Conservation (phyloP, 1,284 basidiomycete species). For the Exobasidium rhododendri region DNA sequence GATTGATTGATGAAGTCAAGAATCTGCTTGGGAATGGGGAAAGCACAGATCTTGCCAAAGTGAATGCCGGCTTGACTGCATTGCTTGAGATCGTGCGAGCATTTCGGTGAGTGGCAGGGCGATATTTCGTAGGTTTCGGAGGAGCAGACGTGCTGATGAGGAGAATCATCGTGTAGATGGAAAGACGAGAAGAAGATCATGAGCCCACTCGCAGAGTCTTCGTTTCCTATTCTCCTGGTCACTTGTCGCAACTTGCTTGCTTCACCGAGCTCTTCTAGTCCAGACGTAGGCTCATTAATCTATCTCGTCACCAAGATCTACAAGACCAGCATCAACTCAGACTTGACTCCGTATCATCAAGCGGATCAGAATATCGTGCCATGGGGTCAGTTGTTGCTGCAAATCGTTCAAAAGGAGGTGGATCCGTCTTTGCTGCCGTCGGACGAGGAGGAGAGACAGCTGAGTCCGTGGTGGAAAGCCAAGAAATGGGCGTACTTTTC, state of each 20-base stretch:
- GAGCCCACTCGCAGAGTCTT: constrained; percentile 37
- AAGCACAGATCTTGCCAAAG: constrained; percentile 29
- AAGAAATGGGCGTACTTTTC: constrained; percentile 55
- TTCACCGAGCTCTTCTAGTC: constrained; percentile 32
- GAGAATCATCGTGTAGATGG: no score
- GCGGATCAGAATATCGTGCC: constrained; percentile 48
- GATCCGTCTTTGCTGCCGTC: constrained; percentile 30
- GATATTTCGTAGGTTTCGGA: not conserved
- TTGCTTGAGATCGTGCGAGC: constrained; percentile 47
- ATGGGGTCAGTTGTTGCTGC: constrained; percentile 50
- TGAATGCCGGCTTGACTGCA: constrained; percentile 46
- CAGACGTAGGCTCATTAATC: constrained; percentile 46
- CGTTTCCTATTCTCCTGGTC: constrained; percentile 44
- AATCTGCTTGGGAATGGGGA: constrained; percentile 26
- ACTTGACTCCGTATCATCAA: constrained; percentile 48
- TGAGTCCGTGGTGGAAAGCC: constrained; percentile 50
- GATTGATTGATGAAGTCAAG: constrained; percentile 42
- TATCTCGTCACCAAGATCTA: constrained; percentile 51
- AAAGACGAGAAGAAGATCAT: constrained; percentile 42
- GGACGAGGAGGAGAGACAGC: constrained; percentile 37
- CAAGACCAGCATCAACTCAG: constrained; percentile 47
- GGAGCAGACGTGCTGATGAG: no score
- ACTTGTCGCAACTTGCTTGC: constrained; percentile 37
- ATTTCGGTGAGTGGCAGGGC: constrained; percentile 23
- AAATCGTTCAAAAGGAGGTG: constrained; percentile 44